Conservation (phyloP, 73 alveolate species). For the Paramecium octaurelia region DNA sequence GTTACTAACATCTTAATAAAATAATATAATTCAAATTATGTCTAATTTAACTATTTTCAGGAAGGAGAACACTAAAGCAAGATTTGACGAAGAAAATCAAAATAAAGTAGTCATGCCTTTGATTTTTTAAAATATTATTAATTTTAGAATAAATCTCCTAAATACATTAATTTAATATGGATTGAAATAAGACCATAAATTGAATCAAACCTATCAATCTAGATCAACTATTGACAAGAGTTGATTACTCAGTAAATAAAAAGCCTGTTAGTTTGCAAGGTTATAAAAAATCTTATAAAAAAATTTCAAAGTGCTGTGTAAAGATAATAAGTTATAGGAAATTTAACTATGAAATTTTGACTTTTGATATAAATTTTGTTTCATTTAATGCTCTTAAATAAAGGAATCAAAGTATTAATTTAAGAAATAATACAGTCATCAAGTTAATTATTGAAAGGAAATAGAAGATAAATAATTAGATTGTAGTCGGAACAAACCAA, state of each 20-base stretch:
- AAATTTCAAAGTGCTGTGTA: background rate
- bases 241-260: background rate
- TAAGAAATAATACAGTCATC: background rate
- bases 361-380: background rate
- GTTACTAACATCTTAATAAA: background rate
- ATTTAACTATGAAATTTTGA: background rate
- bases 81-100: background rate
- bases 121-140: background rate
- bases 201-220: background rate
- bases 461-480: background rate
- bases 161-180: constrained; percentile 14
- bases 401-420: background rate
- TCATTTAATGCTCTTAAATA: constrained; percentile 40
- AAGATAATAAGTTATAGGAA: background rate
- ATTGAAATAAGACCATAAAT: background rate
- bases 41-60: constrained; percentile 20
- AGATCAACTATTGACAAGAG: background rate
- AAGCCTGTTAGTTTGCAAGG: background rate
- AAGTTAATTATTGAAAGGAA: background rate
- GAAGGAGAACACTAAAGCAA: background rate
- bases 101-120: background rate
- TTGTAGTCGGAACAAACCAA: background rate
- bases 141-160: background rate
- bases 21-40: constrained; percentile 17
- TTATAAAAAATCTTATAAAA: background rate